Evolutionary conservation across 345 rosid genomes (phyloP).

Genomic region (Sisymbrium irio): DNA sequence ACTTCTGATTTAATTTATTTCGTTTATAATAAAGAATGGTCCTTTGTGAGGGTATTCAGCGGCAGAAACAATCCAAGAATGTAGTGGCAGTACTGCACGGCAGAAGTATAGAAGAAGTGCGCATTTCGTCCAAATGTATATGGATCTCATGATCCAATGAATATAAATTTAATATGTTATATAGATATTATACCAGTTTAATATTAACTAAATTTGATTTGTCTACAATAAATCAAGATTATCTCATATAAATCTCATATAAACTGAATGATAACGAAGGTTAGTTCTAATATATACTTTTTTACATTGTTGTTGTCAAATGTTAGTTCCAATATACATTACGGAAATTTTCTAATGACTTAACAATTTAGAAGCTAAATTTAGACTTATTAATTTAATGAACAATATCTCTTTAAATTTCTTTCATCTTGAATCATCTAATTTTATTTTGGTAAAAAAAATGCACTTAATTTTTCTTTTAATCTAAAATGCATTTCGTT

Average conservation of each 20-base stretch:
- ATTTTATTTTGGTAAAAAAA: neutral
- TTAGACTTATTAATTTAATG: neutral
- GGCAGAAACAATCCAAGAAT: constrained; percentile 24
- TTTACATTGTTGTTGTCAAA: neutral
- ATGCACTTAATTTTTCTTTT: neutral
- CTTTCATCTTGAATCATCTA: neutral
- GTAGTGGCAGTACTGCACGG: constrained; percentile 9
- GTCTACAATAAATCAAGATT: no score
- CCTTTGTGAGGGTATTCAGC: constrained; percentile 5
- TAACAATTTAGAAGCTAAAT: no score
- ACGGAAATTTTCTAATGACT: no score
- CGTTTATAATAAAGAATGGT: neutral
- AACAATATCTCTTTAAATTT: neutral
- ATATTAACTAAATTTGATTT: no score
- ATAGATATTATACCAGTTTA: neutral
- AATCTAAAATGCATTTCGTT: neutral
- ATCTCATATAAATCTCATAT: no score
- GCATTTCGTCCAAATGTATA: neutral
- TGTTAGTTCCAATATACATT: no score
- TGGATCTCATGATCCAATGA: constrained; percentile 2
- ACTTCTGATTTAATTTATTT: neutral
- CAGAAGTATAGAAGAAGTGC: constrained; percentile 4
- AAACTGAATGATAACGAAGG: no score
- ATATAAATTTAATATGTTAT: neutral
- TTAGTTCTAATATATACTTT: no score